phyloP scores from a whole-genome alignment of 2,329 filamentous ascomycete species.

The Hypomyces perniciosus region DNA sequence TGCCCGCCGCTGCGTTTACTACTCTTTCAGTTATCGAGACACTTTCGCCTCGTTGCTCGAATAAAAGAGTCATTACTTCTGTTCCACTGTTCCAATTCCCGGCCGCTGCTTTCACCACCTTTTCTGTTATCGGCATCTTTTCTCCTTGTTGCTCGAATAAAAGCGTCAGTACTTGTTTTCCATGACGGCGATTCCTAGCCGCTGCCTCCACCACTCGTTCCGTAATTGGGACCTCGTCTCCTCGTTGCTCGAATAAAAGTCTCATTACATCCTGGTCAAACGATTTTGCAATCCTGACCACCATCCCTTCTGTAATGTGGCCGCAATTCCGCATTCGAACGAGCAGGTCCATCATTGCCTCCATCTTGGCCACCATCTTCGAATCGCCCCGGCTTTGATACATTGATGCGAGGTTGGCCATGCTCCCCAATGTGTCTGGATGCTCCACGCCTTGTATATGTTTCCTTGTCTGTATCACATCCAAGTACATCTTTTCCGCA shows the following conservation, averaged over 20 bases:
- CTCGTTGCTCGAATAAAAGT: constrained; percentile 3
- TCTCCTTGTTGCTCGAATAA: background rate
- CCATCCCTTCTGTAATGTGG: background rate
- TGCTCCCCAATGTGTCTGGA: too few relatives aligned
- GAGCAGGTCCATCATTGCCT: too few relatives aligned
- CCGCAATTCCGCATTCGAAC: background rate
- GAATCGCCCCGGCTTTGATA: too few relatives aligned
- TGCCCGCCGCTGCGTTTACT: too few relatives aligned
- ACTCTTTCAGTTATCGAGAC: too few relatives aligned
- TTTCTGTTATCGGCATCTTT: background rate
- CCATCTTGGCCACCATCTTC: too few relatives aligned
- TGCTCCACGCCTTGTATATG: too few relatives aligned
- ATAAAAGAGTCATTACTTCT: background rate
- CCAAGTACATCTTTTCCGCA: constrained; percentile 2
- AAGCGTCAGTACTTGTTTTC: background rate
- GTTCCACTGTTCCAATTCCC: background rate
- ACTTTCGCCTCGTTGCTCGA: too few relatives aligned
- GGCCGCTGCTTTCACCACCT: background rate
- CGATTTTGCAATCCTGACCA: background rate
- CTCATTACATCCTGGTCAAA: background rate
- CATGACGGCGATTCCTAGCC: background rate
- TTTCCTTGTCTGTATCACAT: background rate
- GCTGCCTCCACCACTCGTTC: background rate
- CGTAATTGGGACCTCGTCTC: background rate
- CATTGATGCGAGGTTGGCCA: too few relatives aligned